Evolutionary conservation across 78 protist species (phyloP), one percentile per base, ranked within the genome.

Genomic region (Acrasis kona): DNA sequence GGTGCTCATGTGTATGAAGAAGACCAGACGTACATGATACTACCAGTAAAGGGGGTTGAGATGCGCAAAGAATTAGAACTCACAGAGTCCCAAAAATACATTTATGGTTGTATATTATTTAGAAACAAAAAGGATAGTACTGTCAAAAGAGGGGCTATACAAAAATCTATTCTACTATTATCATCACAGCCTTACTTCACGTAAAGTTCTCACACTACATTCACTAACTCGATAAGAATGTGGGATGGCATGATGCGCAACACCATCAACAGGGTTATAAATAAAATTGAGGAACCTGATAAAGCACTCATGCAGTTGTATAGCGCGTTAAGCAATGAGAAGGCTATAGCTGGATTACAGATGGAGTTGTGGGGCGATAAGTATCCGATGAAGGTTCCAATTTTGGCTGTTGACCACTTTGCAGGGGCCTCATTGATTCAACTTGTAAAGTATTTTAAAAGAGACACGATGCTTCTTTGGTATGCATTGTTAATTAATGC

Each of bases 391-490:
- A n/a, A 12, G 19, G 65, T 72, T 32, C 76, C 76, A 12, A 69
- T n/a, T 12, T 70, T 72, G 19, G 12, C 19, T 12, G 68, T 65
- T 12, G 76, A 72, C 70, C 78, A 72, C 19, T 70, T n/a, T 19
- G 76, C n/a, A 12, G 76, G 76, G 27, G 12, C 12, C 19, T 65
- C 57, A 12, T 41, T 72, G 19, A 69, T 72, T 69, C 76, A 12
- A 12, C 19, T 72, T n/a, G 27, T 72, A 19, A 12, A 12, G 12
- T 65, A 70, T 12, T 72, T 72, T 41, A 12, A 12, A 69, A 12
- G 19, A 12, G 76, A 72, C 19, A 72, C 76, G 65, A 72, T 72
- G 76, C 19, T 72, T 12, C 57, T 72, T 12, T 72, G 76, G 76
- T 65, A 72, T 41, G 57, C 76, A 12, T 12, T 72, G 12, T 41